Conservation (phyloP, 768 basidiomycete genomes). For the Tulasnella sp. region DNA sequence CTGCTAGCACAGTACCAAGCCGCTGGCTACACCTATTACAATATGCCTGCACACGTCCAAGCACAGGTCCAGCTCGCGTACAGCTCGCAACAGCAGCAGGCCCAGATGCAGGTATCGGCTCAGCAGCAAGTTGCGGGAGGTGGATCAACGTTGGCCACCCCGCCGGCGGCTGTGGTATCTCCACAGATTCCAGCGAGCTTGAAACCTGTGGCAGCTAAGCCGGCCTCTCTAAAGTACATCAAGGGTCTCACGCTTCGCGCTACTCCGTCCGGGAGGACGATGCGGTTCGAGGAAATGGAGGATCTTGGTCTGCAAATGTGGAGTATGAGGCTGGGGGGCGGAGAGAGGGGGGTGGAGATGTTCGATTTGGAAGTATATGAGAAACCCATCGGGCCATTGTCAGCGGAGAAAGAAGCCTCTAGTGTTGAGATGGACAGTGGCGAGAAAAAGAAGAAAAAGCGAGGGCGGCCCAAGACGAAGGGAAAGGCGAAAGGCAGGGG, state of each 20-base stretch:
- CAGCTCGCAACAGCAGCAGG: background rate
- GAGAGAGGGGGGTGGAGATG: slow-evolving; percentile 12
- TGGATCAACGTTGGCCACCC: slow-evolving; percentile 2
- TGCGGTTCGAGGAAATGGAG: slow-evolving; percentile 7
- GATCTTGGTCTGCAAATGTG: slow-evolving; percentile 6
- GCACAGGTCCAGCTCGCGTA: background rate
- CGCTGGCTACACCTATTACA: background rate
- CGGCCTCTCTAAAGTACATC: slow-evolving; percentile 4
- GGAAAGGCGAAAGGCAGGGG: slow-evolving; percentile 1
- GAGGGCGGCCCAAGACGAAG: background rate
- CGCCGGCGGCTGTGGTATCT: background rate
- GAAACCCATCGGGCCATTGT: background rate
- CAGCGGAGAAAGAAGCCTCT: background rate
- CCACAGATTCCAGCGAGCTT: background rate
- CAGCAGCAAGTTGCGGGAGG: background rate
- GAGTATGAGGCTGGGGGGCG: slow-evolving; percentile 8
- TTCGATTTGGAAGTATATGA: slow-evolving; percentile 9
- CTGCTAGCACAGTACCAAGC: slow-evolving; percentile 9
- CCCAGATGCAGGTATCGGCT: background rate
- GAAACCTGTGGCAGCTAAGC: background rate
- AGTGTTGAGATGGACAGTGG: background rate
- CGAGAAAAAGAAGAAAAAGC: slow-evolving; percentile 8
- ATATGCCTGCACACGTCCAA: background rate
- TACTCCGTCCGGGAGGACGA: background rate
- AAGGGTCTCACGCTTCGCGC: background rate